Percentiles rank a stretch among this genome's conserved stretches.
phyloP scores from a whole-genome alignment of 495 filamentous ascomycete species.

The Parmelia sp. region DNA sequence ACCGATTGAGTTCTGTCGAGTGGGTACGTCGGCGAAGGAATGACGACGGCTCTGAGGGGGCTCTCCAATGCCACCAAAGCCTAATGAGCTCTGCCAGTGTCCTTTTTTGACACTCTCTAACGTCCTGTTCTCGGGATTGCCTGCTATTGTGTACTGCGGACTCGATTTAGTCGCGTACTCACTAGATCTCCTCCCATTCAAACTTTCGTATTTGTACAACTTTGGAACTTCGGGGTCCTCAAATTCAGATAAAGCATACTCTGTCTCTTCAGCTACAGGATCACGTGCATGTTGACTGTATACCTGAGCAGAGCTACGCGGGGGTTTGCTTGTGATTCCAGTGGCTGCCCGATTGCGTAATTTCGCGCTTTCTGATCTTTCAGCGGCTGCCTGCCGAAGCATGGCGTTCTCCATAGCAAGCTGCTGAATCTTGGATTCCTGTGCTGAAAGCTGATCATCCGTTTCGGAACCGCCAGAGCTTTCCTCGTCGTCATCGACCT shows the following conservation, averaged over 20 bases:
- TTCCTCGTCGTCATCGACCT: conserved; percentile 78
- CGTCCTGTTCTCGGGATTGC: conserved; percentile 61
- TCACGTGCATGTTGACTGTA: conserved; percentile 57
- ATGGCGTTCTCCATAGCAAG: conserved; percentile 67
- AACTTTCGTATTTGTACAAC: conserved; percentile 39
- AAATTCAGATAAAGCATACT: conserved; percentile 63
- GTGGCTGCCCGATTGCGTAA: conserved; percentile 54
- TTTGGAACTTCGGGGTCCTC: conserved; percentile 58
- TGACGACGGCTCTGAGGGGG: conserved; percentile 84
- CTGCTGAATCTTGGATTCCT: conserved; percentile 66
- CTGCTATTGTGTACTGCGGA: conserved; percentile 48
- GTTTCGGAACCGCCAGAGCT: conserved; percentile 61
- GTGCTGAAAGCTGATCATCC: conserved; percentile 50
- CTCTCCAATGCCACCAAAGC: conserved; percentile 65
- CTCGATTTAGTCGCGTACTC: conserved; percentile 56
- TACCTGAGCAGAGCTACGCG: conserved; percentile 29
- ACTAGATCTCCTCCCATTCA: conserved; percentile 49
- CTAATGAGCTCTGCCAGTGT: conserved; percentile 82
- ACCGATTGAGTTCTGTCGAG: conserved; percentile 62
- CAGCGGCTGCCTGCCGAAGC: conserved; percentile 53
- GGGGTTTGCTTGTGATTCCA: conserved; percentile 28
- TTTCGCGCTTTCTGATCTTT: conserved; percentile 53
- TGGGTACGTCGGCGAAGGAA: conserved; percentile 87
- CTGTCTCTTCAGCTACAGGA: conserved; percentile 60
- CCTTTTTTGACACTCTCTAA: conserved; percentile 73